phyloP scores from a whole-genome alignment of 1,284 basidiomycete genomes.

The Cryptococcus sp. region DNA sequence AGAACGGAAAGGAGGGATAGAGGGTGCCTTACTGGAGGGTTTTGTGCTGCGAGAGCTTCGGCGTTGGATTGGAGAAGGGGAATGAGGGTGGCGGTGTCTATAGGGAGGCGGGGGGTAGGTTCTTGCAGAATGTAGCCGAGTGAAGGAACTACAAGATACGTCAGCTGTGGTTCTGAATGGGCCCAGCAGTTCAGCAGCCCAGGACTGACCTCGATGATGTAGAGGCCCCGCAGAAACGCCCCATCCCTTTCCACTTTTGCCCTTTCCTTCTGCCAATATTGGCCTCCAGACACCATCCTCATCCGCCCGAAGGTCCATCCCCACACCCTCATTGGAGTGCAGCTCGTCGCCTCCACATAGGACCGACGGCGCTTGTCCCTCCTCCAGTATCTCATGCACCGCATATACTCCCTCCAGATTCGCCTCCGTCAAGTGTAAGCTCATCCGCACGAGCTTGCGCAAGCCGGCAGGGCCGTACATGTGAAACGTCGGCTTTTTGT shows the following conservation, averaged over 20 bases:
- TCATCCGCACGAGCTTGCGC: conserved; percentile 71
- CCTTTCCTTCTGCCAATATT: conserved; percentile 48
- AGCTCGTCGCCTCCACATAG: conserved; percentile 56
- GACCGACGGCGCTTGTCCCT: conserved; percentile 55
- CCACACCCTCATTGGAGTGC: conserved; percentile 66
- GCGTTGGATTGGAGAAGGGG: conserved; percentile 51
- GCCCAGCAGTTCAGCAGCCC: background rate
- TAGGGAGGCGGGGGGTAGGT: conserved; percentile 48
- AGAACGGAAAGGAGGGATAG: conserved; percentile 67
- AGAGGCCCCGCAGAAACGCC: conserved; percentile 74
- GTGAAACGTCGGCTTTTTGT: conserved; percentile 60
- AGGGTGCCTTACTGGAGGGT: conserved; percentile 62
- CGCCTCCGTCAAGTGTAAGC: conserved; percentile 66
- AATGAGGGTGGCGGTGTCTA: conserved; percentile 44
- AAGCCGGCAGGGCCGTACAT: conserved; percentile 81
- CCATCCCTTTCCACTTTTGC: conserved; percentile 52
- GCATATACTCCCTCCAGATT: conserved; percentile 64
- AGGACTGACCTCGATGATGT: conserved; percentile 65
- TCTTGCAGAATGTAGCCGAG: conserved; percentile 78
- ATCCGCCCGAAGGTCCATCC: conserved; percentile 61
- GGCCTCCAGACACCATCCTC: conserved; percentile 69
- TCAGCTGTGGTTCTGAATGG: background rate
- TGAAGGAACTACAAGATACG: conserved; percentile 63
- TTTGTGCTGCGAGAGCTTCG: conserved; percentile 54
- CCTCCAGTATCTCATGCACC: conserved; percentile 74